Base-by-base conservation (phyloP, 1,139 yeast genomes). In the Starmera stellimalicola region DNA sequence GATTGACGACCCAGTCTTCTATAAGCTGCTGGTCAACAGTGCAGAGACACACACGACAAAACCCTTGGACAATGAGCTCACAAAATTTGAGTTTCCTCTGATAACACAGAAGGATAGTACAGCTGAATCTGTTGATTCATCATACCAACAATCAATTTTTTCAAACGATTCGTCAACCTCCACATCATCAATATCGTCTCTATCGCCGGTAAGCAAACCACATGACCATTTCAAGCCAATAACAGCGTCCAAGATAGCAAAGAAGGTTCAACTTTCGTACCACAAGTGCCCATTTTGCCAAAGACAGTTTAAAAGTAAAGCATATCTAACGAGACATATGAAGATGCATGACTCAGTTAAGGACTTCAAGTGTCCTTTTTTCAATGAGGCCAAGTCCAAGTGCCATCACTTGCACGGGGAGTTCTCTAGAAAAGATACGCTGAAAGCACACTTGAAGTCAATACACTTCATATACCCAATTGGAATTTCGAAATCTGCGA, bases 391-490 rank as follows among this genome's bases (percentile, higher is more conserved):
- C 14, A 46, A 39, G 19, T 37, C 52, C 17, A 73, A 72, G 45
- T 85, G 95, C 55, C 95, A 85, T 53, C 95, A 84, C 53, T 75
- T 83, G 7, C 73, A 76, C 18, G 95, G 95, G 14, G 95, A 94
- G 3, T 85, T 85, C 50, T 82, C 94, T 5, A 71, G 95, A 53
- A 73, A 94, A 50, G 95, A 85, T 54, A 84, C 95, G 3, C 85
- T 77, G 62, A 84, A 84, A 58, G 84, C 94, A 6, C 95, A 85
- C 58, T 66, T 85, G 45, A 85, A 84, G 57, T 77, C 91, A 18
- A 70, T 93, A 43, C 95, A 85, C 58, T 85, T 85, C 54, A 69
- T 73, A 41, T 85, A 84, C 51, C 95, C 94, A 5, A 73, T 77
- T 30, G 94, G 94, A 22, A 77, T 82, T 11, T 72, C 75, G 42